A percentile compares a stretch with the other conserved stretches of the same genome.
Conservation (phyloP, 2,329 filamentous ascomycete species). For the Penicillium thymicola region DNA sequence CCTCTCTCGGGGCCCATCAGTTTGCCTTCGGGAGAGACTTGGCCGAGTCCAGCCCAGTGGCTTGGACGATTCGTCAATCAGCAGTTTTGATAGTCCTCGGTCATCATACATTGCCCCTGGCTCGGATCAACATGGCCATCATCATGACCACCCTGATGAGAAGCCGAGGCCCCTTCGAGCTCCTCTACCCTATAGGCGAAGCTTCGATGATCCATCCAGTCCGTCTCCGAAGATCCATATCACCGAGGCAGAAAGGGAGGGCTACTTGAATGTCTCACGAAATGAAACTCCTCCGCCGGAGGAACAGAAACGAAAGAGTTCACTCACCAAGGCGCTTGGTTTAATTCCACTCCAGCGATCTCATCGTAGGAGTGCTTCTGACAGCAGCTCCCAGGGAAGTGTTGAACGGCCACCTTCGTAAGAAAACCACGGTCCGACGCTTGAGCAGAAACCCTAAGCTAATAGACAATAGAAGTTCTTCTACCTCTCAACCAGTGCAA, state of each 20-base stretch:
- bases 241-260: slow-evolving; percentile 24
- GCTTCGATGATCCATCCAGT: slow-evolving; percentile 18
- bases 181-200: slow-evolving; percentile 22
- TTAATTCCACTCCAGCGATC: slow-evolving; percentile 4
- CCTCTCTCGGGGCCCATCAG: slow-evolving; percentile 53
- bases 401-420: slow-evolving; percentile 20
- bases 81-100: slow-evolving; percentile 30
- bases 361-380: slow-evolving; percentile 15
- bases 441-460: background rate
- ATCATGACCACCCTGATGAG: background rate
- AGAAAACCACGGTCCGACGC: background rate
- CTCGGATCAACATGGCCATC: slow-evolving; percentile 4
- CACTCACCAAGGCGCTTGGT: slow-evolving; percentile 13
- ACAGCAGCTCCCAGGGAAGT: slow-evolving; percentile 16
- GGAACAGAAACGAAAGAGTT: slow-evolving; percentile 3
- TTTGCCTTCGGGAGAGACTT: slow-evolving; percentile 54
- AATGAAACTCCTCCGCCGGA: slow-evolving; percentile 16
- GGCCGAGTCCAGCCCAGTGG: slow-evolving; percentile 28
- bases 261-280: slow-evolving; percentile 16
- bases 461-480: slow-evolving; percentile 6
- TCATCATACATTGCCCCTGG: slow-evolving; percentile 19
- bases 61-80: slow-evolving; percentile 30
- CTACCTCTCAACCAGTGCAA: slow-evolving; percentile 19
- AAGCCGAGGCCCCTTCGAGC: slow-evolving; percentile 16
- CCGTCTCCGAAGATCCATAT: slow-evolving; percentile 31